These are phyloP conservation scores for Talaromyces pinophilus DNA, from an alignment of 2,329 filamentous ascomycete genomes.

Conservation along the genomic window DNA sequence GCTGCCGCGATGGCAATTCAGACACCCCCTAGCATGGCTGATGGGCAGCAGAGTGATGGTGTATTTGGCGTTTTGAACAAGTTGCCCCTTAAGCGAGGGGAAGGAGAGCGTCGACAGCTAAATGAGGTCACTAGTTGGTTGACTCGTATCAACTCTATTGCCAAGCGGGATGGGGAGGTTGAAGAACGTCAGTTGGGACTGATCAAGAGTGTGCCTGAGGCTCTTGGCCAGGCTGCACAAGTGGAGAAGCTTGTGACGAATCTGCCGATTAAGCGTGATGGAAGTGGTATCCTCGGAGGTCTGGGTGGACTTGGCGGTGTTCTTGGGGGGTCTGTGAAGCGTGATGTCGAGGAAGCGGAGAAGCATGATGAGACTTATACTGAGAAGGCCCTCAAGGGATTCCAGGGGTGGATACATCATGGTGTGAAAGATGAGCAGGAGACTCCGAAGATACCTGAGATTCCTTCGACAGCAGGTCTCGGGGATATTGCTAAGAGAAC, in stretches of 20 bases:
- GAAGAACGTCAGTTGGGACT: constrained; percentile 15
- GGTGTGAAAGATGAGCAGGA: neutral
- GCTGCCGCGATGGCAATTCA: constrained; percentile 13
- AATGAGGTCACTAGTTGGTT: neutral
- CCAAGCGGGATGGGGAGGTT: constrained; percentile 10
- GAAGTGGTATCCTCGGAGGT: neutral
- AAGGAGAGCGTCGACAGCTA: constrained; percentile 3
- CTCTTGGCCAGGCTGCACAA: neutral
- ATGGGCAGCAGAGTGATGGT: neutral
- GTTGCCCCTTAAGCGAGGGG: neutral
- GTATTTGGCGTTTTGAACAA: constrained; percentile 12
- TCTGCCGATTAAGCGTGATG: constrained; percentile 18
- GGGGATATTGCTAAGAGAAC: neutral
- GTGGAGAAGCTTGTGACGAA: neutral
- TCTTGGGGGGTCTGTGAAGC: neutral
- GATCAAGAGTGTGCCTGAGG: constrained; percentile 17
- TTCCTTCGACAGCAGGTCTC: neutral
- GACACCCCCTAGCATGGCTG: neutral
- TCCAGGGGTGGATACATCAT: neutral
- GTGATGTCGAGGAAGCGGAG: neutral
- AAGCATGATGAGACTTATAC: neutral
- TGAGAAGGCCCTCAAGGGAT: neutral
- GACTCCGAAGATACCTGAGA: neutral
- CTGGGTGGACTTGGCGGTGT: constrained; percentile 1
- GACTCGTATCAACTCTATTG: constrained; percentile 8